These are phyloP conservation scores for Calonectria hawksworthii DNA, from an alignment of 2,329 filamentous ascomycete species.

Conservation along the genomic window DNA sequence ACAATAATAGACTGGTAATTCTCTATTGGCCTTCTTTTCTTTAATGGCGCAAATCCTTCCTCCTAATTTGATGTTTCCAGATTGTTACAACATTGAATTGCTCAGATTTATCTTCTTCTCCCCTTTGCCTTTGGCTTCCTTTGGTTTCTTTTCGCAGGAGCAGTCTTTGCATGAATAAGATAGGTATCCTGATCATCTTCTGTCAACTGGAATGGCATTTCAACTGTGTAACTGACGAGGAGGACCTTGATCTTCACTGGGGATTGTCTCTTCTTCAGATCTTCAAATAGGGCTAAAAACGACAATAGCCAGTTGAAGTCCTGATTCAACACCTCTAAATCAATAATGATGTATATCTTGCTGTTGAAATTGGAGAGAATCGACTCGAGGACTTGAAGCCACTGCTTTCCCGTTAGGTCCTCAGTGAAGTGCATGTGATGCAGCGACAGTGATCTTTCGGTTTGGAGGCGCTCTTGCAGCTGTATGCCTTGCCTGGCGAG, in stretches of 20 bases:
- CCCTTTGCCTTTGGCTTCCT: not conserved
- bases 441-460: constrained; percentile 3
- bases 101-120: not conserved
- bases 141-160: not conserved
- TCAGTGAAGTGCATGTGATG: not conserved
- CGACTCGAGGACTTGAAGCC: not conserved
- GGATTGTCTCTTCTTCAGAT: not conserved
- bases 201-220: not conserved
- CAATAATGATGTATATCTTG: not conserved
- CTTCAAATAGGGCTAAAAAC: not conserved
- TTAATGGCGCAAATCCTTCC: not conserved
- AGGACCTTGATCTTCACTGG: not conserved
- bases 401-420: not conserved
- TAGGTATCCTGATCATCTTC: not conserved
- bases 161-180: not conserved
- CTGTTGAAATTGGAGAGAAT: not conserved
- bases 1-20: too few species aligned
- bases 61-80: not conserved
- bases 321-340: not conserved
- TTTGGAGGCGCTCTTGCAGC: not conserved
- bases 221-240: not conserved
- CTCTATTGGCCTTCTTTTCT: too few species aligned
- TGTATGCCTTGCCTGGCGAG: not conserved
- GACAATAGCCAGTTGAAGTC: not conserved
- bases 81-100: not conserved